Evolutionary conservation across 1,284 basidiomycete species (phyloP).

Genomic region (Phylloboletellus chloephorus): DNA sequence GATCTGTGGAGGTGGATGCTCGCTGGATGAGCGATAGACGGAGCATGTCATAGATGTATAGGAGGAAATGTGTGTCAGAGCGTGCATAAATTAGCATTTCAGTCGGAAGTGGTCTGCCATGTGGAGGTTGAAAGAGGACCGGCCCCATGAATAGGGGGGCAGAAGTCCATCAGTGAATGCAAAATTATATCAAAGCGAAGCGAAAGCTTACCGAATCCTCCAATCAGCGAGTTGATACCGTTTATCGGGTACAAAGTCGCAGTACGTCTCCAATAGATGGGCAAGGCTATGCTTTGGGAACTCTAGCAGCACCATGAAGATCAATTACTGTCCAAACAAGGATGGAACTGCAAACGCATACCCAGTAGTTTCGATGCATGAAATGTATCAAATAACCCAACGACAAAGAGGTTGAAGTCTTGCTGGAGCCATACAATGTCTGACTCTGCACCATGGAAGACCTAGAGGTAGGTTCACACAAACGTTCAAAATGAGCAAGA

Average conservation of each 20-base stretch:
- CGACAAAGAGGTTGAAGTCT: constrained; percentile 90
- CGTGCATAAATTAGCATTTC: constrained; percentile 93
- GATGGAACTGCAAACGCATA: constrained; percentile 29
- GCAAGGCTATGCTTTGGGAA: constrained; percentile 83
- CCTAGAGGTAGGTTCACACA: constrained; percentile 37
- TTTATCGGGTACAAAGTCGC: constrained; percentile 91
- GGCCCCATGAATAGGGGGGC: neutral
- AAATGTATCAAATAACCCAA: constrained; percentile 95
- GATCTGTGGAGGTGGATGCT: constrained; percentile 36
- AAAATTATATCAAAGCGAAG: neutral
- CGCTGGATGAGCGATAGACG: constrained; percentile 79
- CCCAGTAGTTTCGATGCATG: constrained; percentile 87
- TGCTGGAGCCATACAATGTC: constrained; percentile 97
- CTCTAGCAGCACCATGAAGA: constrained; percentile 37
- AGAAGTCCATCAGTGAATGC: constrained; percentile 1
- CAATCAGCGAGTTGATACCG: constrained; percentile 96
- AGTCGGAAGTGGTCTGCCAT: constrained; percentile 67
- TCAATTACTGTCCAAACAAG: constrained; percentile 2
- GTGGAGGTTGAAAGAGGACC: neutral
- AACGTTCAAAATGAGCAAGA: neutral
- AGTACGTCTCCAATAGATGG: constrained; percentile 84
- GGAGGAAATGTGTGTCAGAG: constrained; percentile 92
- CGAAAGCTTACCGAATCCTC: constrained; percentile 69
- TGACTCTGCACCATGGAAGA: constrained; percentile 91
- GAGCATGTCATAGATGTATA: constrained; percentile 92